Base-by-base conservation (phyloP, 2,329 filamentous ascomycete genomes). In the Arachnopeziza araneosa region DNA sequence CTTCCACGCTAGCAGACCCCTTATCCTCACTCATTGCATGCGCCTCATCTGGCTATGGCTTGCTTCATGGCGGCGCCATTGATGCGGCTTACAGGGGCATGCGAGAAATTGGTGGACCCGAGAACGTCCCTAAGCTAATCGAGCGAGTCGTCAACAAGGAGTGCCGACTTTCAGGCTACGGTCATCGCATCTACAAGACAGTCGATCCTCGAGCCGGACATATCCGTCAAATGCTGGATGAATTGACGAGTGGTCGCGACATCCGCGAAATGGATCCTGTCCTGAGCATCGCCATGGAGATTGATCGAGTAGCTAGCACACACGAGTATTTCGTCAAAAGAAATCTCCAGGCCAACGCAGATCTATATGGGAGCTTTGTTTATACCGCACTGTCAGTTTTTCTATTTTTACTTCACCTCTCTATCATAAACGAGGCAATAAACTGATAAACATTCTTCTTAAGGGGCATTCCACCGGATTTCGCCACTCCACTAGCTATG, bases 51-150 rank as follows among this genome's bases (percentile, higher is more conserved):
- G 71, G 69, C 2, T 77, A 78, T 66, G 79, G 79, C 0, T 76
- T 77, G 1, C 71, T 81, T 1, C 79, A 82, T 66, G 78, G 76
- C 56, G 79, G 79, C 12, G 79, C 80, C 12, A 78, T 78, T 23
- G 78, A 80, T 58, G 70, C 77, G 2, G 78, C 78, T 0, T 79
- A 80, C 67, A 73, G 75, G 36, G 71, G 70, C 26, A 71, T 79
- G 7, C 64, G 70, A 55, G 65, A 73, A 52, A 71, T 79, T 56
- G 75, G 74, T 12, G 70, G 60, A 5, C 68, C 72, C 8, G 73
- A 75, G 23, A 73, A 74, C 36, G 76, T 78, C 5, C 73, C 73
- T 1, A 58, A 62, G 1, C 70, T 75, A 59, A 74, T 79, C 21
- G 72, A 73, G n/a, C 66, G 70, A 5, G 75, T 79, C 5, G 78